Evolutionary conservation across 345 rosid genomes (phyloP), one percentile per base, ranked within the genome.

Genomic region (Corchorus olitorius): DNA sequence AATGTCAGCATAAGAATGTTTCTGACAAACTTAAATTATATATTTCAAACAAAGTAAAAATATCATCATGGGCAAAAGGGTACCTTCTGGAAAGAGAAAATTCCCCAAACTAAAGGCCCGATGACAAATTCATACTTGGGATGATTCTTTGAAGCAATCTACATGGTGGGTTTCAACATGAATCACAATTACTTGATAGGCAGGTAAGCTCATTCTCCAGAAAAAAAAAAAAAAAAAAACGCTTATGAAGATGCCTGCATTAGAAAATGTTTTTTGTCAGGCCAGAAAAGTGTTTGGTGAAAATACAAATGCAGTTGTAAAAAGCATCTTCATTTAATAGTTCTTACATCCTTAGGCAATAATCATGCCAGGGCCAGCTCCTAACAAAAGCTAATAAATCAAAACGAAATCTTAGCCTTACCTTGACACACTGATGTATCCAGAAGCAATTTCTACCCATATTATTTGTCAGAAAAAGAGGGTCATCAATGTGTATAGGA

Each of bases 391-490:
- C 79, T 48, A 76, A 67, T 54, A 63, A 70, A 60, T 16, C 12
- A 37, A 76, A 50, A 53, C 65, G 49, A 61, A 67, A 65, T 39
- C 70, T 27, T 16, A 74, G 41, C 54, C 88, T 79, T 59, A 89
- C 99, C 96, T 95, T 95, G 76, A 93, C 93, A 81, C 99, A 95
- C 77, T 95, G 99, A 88, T 95, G 99, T 87, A 95, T 90, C 13
- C 99, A 89, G 65, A 95, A 95, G 84, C 99, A 95, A 85, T 95
- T 95, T 87, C 99, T 89, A 83, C 99, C 99, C 52, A 95, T 92
- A 79, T 95, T 93, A 84, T 95, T 95, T 76, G 89, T 84, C 77
- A 96, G 98, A 77, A 90, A 95, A 83, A 92, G 93, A 56, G 98
- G 99, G 79, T 95, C 98, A 55, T 95, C 99, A 27, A 93, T 87